phyloP scores from a whole-genome alignment of 2,329 filamentous ascomycete species.

The Aspergillus caelatus region DNA sequence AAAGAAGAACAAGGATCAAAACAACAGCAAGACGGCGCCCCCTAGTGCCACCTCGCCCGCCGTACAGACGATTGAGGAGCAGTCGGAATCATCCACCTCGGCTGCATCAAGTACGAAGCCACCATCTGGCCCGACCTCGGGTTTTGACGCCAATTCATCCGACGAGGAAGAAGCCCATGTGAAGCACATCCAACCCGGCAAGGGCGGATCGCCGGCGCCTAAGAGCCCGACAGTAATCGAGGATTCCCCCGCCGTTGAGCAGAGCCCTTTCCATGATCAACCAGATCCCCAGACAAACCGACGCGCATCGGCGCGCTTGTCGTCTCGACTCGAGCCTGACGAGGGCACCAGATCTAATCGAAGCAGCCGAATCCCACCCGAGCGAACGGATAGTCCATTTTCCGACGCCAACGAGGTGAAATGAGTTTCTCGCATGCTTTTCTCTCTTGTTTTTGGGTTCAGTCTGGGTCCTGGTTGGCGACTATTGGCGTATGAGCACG shows the following conservation, averaged over 20 bases:
- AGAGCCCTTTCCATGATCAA: slow-evolving; percentile 35
- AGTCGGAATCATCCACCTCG: slow-evolving; percentile 17
- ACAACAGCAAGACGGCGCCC: slow-evolving; percentile 7
- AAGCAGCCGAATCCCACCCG: slow-evolving; percentile 31
- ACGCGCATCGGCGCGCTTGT: slow-evolving; percentile 20
- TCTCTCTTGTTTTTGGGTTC: not conserved
- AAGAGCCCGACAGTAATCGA: slow-evolving; percentile 32
- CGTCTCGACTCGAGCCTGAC: slow-evolving; percentile 17
- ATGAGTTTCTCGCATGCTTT: slow-evolving; percentile 21
- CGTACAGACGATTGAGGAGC: slow-evolving; percentile 24
- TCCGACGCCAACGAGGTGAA: slow-evolving; percentile 49
- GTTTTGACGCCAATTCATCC: slow-evolving; percentile 37
- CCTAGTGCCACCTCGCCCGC: slow-evolving; percentile 9
- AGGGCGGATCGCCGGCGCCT: slow-evolving; percentile 21
- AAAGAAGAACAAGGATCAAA: slow-evolving; percentile 36
- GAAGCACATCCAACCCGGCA: slow-evolving; percentile 25
- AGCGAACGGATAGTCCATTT: slow-evolving; percentile 45
- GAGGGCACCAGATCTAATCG: slow-evolving; percentile 33
- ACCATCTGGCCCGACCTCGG: slow-evolving; percentile 29
- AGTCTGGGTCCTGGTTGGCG: slow-evolving; percentile 7
- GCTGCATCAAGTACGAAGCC: slow-evolving; percentile 21
- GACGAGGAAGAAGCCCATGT: slow-evolving; percentile 31
- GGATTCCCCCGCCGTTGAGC: slow-evolving; percentile 27
- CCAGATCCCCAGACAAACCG: slow-evolving; percentile 22
- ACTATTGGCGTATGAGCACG: slow-evolving; percentile 8